Evolutionary conservation across 1,139 yeast species (phyloP), one percentile per base, ranked within the genome.

Genomic region (Taphrina communis): DNA sequence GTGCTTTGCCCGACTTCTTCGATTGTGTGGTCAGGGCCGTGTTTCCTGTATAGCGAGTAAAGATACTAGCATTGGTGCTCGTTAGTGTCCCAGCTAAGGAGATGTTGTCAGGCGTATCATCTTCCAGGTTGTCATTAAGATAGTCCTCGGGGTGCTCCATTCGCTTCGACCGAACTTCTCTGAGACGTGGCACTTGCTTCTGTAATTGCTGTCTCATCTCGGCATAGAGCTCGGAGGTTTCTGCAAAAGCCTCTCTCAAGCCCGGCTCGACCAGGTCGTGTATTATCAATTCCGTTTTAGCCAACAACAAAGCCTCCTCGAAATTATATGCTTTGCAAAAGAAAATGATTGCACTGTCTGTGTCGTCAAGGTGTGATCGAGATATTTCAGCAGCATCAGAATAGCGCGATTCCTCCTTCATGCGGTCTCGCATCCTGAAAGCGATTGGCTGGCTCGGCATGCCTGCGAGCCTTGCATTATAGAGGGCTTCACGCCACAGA

Each of bases 31-130:
- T 94, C 77, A 90, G 89, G 5, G 98, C 99, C 2, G 99, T 94
- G 31, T 97, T 97, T 0, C 89, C 84, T 0, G 98, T 92, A 78
- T 93, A 92, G 72, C 98, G 98, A 0, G 99, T 94, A 79, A 92
- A 90, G 77, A 93, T 90, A 0, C 98, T 92, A 39, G 95, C 96
- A 12, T 92, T 88, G 0, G 97, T 90, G 0, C 97, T 89, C 0
- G 97, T 88, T 77, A 92, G 97, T 0, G 97, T 89, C 0, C 97
- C 95, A 0, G 98, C 98, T 72, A 95, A 84, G 0, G 98, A 93
- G 1, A 95, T 96, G 77, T 93, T 90, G 78, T 94, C 99, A 0
- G 97, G 94, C 17, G 89, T 85, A 73, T 90, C 96, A 72, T 73
- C 77, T 12, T 73, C 76, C 9, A 74, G 73, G 4, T 74, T 77